These are phyloP conservation scores for Termitomyces sp. DNA, from an alignment of 768 basidiomycete genomes.

Conservation along the genomic window DNA sequence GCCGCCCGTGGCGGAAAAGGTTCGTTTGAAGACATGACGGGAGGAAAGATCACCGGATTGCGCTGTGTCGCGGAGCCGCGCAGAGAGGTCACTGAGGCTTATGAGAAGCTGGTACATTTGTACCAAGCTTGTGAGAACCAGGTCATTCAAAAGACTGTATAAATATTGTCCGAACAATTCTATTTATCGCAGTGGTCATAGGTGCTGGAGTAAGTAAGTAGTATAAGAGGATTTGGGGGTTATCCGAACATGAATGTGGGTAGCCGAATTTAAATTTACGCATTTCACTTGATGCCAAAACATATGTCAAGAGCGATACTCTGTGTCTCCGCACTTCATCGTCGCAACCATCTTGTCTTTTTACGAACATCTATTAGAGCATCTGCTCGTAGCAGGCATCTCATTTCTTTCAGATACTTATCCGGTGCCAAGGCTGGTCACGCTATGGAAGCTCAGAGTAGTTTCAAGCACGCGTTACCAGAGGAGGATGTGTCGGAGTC, in stretches of 20 bases:
- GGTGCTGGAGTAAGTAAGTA: background rate
- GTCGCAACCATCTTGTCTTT: background rate
- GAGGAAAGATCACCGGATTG: slow-evolving; percentile 47
- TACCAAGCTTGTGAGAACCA: slow-evolving; percentile 59
- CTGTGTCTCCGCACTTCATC: slow-evolving; percentile 5
- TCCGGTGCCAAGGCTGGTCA: background rate
- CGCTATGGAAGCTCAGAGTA: slow-evolving; percentile 11
- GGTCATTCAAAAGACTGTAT: slow-evolving; percentile 29
- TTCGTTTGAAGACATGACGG: slow-evolving; percentile 65
- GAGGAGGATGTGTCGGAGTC: slow-evolving; percentile 2
- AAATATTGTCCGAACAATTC: background rate
- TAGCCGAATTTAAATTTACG: background rate
- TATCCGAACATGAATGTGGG: background rate
- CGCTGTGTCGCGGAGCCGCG: slow-evolving; percentile 61
- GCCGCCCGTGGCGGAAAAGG: slow-evolving; percentile 36
- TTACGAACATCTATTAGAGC: background rate
- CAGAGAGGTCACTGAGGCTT: slow-evolving; percentile 41
- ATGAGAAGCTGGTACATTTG: slow-evolving; percentile 47
- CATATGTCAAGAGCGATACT: slow-evolving; percentile 13
- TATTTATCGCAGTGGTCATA: background rate
- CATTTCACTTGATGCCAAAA: slow-evolving; percentile 1
- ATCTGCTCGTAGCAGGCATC: background rate
- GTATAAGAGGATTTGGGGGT: background rate
- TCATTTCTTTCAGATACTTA: background rate
- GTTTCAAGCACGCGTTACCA: slow-evolving; percentile 12